Conservation (phyloP, 441 rosid genomes). For the Erodium chrysanthum region DNA sequence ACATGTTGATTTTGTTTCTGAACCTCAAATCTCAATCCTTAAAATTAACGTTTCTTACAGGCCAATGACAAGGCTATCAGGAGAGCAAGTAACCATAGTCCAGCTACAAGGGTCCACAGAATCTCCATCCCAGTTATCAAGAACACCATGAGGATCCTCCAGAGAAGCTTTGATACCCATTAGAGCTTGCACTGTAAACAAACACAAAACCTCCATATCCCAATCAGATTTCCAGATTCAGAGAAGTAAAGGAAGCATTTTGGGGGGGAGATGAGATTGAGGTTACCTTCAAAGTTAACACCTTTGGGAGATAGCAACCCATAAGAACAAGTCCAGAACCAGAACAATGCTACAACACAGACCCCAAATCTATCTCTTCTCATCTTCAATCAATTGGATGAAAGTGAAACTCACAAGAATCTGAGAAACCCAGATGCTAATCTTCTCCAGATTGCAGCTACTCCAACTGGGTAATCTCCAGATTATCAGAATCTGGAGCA, state of each 20-base stretch:
- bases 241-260: neutral
- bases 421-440: slow-evolving; percentile 24
- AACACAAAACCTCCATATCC: slow-evolving; percentile 13
- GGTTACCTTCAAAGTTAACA: slow-evolving; percentile 87
- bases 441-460: neutral
- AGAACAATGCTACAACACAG: slow-evolving; percentile 33
- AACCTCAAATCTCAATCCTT: neutral
- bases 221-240: slow-evolving; percentile 10
- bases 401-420: slow-evolving; percentile 21
- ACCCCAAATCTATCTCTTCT: slow-evolving; percentile 24
- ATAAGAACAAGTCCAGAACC: slow-evolving; percentile 40
- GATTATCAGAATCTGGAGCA: slow-evolving; percentile 13
- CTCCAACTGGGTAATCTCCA: slow-evolving; percentile 9
- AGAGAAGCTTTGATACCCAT: slow-evolving; percentile 70
- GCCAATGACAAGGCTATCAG: slow-evolving; percentile 81
- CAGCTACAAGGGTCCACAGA: slow-evolving; percentile 99
- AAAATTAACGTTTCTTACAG: slow-evolving; percentile 30
- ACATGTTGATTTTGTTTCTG: neutral
- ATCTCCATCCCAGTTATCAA: slow-evolving; percentile 90
- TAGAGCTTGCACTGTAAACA: slow-evolving; percentile 68
- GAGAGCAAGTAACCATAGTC: slow-evolving; percentile 93
- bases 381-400: slow-evolving; percentile 29
- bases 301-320: slow-evolving; percentile 87
- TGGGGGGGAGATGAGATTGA: too few species aligned
- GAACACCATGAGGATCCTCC: slow-evolving; percentile 84